These are phyloP conservation scores for Saprolegnia diclina DNA, from an alignment of 352 stramenopile species.

Conservation along the genomic window DNA sequence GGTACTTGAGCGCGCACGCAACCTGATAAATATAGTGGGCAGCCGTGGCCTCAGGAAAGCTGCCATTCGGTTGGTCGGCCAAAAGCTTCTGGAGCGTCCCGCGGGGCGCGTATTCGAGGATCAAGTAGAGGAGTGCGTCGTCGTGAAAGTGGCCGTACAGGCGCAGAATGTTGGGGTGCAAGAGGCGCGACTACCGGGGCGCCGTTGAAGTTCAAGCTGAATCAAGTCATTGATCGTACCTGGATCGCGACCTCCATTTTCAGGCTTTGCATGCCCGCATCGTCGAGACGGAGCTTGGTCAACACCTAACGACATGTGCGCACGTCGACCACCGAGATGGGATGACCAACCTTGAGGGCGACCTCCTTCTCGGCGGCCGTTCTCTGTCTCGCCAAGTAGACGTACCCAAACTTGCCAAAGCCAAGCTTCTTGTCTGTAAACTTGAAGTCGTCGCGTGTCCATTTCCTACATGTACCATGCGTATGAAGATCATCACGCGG, in stretches of 20 bases:
- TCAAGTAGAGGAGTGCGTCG: conserved; percentile 98
- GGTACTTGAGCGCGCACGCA: conserved; percentile 65
- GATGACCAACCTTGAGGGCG: conserved; percentile 56
- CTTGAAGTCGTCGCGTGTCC: conserved; percentile 42
- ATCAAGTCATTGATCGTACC: not conserved
- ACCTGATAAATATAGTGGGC: conserved; percentile 74
- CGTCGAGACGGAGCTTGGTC: conserved; percentile 21
- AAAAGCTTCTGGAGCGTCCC: conserved; percentile 99
- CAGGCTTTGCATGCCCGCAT: conserved; percentile 12
- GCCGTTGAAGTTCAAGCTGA: not conserved
- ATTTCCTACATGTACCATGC: not conserved
- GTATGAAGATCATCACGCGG: not conserved
- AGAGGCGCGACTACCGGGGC: conserved; percentile 92
- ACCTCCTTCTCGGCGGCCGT: conserved; percentile 50
- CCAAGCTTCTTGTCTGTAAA: conserved; percentile 68
- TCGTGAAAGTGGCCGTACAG: conserved; percentile 99
- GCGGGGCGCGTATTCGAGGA: conserved; percentile 97
- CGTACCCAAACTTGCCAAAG: conserved; percentile 83
- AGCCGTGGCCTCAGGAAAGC: conserved; percentile 36
- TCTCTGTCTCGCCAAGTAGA: conserved; percentile 76
- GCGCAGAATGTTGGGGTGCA: conserved; percentile 95
- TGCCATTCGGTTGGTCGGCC: conserved; percentile 34
- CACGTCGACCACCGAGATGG: not conserved
- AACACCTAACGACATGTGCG: conserved; percentile 1
- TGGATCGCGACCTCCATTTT: conserved; percentile 26